Conservation (phyloP, 1,139 yeast genomes). For the Zhuliangozyma blackwelliae region DNA sequence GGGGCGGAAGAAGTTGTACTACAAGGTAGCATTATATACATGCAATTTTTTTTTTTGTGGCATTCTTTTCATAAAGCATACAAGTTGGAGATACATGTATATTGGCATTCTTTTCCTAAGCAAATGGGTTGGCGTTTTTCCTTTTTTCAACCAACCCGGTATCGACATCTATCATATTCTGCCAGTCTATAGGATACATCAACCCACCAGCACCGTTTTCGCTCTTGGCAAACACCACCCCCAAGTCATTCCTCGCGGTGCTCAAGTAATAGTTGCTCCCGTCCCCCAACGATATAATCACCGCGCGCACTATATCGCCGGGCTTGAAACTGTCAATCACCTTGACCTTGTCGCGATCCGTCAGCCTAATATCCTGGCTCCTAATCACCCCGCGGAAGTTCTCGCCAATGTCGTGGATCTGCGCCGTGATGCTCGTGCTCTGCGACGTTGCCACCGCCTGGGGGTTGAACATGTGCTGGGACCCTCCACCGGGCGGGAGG, state of each 20-base stretch:
- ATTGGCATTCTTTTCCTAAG: neutral
- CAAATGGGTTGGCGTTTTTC: constrained; percentile 91
- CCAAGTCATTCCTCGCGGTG: constrained; percentile 88
- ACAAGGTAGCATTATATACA: too few relatives aligned
- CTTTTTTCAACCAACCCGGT: constrained; percentile 76
- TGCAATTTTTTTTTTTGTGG: neutral
- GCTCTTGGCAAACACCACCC: constrained; percentile 83
- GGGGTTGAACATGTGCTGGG: constrained; percentile 38
- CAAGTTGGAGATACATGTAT: neutral
- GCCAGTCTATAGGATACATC: constrained; percentile 95
- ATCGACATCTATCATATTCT: constrained; percentile 76
- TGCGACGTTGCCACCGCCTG: constrained; percentile 46
- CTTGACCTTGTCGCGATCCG: constrained; percentile 85
- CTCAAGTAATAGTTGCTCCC: constrained; percentile 85
- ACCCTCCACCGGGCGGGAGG: constrained; percentile 51
- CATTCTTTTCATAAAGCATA: too few relatives aligned
- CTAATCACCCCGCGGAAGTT: constrained; percentile 87
- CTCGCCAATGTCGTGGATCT: constrained; percentile 74
- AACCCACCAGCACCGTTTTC: constrained; percentile 68
- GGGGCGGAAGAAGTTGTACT: too few relatives aligned
- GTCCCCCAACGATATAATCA: constrained; percentile 83
- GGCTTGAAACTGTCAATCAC: constrained; percentile 79
- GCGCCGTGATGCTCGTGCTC: constrained; percentile 29
- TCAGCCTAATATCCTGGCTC: constrained; percentile 82
- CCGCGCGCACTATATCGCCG: constrained; percentile 88